These are phyloP conservation scores for Macrocybe gigantea DNA, from an alignment of 768 basidiomycete species.

Conservation along the genomic window DNA sequence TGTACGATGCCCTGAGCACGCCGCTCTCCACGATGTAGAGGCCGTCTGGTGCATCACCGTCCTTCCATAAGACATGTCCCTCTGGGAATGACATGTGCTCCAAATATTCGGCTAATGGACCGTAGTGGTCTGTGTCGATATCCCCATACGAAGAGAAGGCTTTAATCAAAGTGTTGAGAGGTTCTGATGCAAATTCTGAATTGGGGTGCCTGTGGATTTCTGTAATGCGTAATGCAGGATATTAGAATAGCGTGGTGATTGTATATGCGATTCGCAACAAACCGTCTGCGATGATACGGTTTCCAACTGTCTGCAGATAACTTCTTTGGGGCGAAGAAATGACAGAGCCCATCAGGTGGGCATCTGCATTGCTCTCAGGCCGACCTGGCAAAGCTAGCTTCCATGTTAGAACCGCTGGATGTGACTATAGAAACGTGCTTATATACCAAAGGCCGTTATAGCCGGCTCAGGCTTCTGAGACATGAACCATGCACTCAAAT, in stretches of 20 bases:
- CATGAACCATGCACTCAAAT: constrained; percentile 75
- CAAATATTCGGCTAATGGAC: constrained; percentile 67
- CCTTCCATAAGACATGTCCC: constrained; percentile 67
- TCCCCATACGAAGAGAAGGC: constrained; percentile 74
- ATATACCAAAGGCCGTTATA: constrained; percentile 36
- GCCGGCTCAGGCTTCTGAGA: constrained; percentile 53
- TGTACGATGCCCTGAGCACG: constrained; percentile 77
- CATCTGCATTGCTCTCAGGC: constrained; percentile 43
- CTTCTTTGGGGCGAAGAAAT: constrained; percentile 61
- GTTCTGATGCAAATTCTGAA: constrained; percentile 43
- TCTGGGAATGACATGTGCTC: constrained; percentile 50
- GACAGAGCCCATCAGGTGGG: constrained; percentile 33
- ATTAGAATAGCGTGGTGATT: not conserved
- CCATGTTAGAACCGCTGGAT: constrained; percentile 4
- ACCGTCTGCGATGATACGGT: constrained; percentile 64
- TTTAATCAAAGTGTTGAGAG: constrained; percentile 68
- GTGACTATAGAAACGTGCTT: not conserved
- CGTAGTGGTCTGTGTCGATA: constrained; percentile 50
- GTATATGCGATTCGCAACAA: constrained; percentile 5
- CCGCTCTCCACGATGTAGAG: constrained; percentile 89
- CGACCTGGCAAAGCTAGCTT: constrained; percentile 51
- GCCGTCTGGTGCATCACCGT: constrained; percentile 73
- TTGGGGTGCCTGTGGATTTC: constrained; percentile 21
- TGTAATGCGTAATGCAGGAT: constrained; percentile 7
- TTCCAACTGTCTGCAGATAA: constrained; percentile 68